Conservation (phyloP, 345 rosid species). For the Lumnitzera littorea region DNA sequence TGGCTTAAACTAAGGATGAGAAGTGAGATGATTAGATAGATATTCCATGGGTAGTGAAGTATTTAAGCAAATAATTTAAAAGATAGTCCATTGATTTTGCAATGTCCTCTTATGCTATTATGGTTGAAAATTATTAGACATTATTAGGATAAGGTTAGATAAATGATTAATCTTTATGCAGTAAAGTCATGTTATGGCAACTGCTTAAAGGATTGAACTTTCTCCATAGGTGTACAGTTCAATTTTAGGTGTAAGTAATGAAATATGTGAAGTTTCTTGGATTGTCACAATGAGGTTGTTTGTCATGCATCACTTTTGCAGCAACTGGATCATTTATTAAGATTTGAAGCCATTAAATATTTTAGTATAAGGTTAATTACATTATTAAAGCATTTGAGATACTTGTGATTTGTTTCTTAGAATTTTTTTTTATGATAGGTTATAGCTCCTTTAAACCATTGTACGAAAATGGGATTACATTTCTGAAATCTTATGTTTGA, state of each 20-base stretch:
- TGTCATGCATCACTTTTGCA: constrained; percentile 6
- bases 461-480: constrained; percentile 68
- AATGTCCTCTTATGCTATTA: no score
- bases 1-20: no score
- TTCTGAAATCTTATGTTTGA: neutral
- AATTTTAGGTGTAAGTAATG: neutral
- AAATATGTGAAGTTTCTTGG: neutral
- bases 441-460: constrained; percentile 87
- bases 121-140: constrained; percentile 66
- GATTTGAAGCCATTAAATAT: constrained; percentile 98
- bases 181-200: constrained; percentile 98
- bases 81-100: no score
- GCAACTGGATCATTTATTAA: constrained; percentile 98
- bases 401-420: no score
- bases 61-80: no score
- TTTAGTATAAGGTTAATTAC: constrained; percentile 26
- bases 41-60: no score
- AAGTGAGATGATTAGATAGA: no score
- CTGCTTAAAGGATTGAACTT: constrained; percentile 94
- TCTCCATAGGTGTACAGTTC: constrained; percentile 41
- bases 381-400: no score
- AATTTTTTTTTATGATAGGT: constrained; percentile 12
- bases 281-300: neutral
- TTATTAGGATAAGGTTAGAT: constrained; percentile 75
- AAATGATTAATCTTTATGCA: constrained; percentile 61